Evolutionary conservation across 306 rosid genomes (phyloP), one percentile per base, ranked within the genome.

Genomic region (Gleditsia sinensis): DNA sequence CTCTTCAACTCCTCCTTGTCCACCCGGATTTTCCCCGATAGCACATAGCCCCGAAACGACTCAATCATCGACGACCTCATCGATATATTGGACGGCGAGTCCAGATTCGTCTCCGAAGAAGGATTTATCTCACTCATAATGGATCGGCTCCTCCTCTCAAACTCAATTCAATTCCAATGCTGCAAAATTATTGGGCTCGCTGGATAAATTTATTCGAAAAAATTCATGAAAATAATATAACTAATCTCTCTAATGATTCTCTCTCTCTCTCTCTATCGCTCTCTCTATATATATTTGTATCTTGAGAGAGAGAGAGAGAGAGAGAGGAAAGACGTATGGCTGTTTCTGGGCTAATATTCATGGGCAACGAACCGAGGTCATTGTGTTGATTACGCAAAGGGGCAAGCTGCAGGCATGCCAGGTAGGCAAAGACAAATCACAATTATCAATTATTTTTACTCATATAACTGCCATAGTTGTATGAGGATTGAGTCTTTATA

Each of bases 1-100:
- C 80, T 75, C 89, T 67, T 78, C 80, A 95, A 66, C 43, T 92
- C 98, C 40, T 87, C 96, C 83, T 90, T 95, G 71, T 90, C 96
- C 43, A 95, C 81, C 48, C 88, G 84, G 24, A 82, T n/a, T n/a
- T n/a, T 56, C 6, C 96, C 99, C 30, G 93, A 57, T 25, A 95
- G 63, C 1, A 95, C 94, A 67, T 91, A 92, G 0, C 88, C 91
- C 59, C 83, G 60, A 16, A 95, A 16, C 8, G 98, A 92, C 1
- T 92, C 98, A 1, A 90, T 57, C 69, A 90, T 27, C 72, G 98
- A 86, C 19, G 94, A 70, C 61, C 89, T 78, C 53, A 83, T 76
- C 58, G 73, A 69, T 74, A 81, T 66, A 78, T 85, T 86, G 37
- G 88, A 25, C 83, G 89, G 83, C 57, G 90, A 68, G 27, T 59